These are phyloP conservation scores for Crucihimalaya himalaica DNA, from an alignment of 345 rosid genomes.

Conservation along the genomic window DNA sequence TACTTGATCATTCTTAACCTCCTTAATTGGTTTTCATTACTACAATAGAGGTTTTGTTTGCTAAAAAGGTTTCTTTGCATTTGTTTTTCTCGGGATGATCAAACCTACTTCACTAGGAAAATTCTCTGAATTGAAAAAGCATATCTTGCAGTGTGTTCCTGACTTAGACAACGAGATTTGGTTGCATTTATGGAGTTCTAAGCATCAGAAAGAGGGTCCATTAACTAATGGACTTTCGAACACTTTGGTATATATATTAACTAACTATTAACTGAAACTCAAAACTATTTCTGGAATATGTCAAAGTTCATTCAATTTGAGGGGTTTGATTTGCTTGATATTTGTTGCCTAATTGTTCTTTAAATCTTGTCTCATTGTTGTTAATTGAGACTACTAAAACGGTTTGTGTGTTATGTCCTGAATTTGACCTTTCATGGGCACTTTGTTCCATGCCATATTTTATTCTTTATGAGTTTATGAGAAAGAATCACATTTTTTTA, in stretches of 20 bases:
- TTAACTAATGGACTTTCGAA: conserved; percentile 17
- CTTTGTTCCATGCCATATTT: conserved; percentile 23
- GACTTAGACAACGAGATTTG: conserved; percentile 34
- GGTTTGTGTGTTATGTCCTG: background rate
- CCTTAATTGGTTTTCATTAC: conserved; percentile 18
- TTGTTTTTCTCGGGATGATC: background rate
- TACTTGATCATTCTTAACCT: conserved; percentile 12
- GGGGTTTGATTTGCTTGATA: background rate
- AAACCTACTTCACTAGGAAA: conserved; percentile 7
- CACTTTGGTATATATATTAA: conserved; percentile 18
- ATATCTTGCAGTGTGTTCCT: conserved; percentile 31
- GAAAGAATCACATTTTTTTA: conserved; percentile 29
- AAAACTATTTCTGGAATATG: background rate
- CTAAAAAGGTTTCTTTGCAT: background rate
- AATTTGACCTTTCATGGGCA: conserved; percentile 15
- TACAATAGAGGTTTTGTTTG: background rate
- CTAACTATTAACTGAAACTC: background rate
- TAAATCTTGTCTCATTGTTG: conserved; percentile 2
- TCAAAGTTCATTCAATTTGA: background rate
- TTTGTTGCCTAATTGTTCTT: conserved; percentile 13
- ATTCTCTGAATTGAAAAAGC: background rate
- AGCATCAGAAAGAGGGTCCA: conserved; percentile 32
- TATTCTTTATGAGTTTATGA: conserved; percentile 24
- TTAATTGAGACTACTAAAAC: conserved; percentile 15
- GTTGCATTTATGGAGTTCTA: conserved; percentile 35